Conservation (phyloP, 2,329 filamentous ascomycete genomes). For the Tricladium varicosporioides region DNA sequence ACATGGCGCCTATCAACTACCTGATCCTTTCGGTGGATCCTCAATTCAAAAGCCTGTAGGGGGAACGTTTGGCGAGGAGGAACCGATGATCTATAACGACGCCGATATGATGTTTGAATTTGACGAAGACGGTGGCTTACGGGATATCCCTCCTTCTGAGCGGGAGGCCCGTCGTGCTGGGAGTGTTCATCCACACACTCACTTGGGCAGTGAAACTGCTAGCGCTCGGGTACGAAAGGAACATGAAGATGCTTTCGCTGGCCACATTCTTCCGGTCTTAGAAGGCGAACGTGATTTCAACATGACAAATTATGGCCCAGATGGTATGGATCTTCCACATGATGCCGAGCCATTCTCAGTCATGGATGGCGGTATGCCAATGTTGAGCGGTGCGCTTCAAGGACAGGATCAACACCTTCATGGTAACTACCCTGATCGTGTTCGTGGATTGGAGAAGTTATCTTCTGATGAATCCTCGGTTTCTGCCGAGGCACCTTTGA, state of each 20-base stretch:
- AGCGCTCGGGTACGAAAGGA: slow-evolving; percentile 41
- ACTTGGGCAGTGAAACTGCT: slow-evolving; percentile 34
- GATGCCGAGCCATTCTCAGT: slow-evolving; percentile 31
- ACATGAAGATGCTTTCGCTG: slow-evolving; percentile 39
- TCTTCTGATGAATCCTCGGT: slow-evolving; percentile 35
- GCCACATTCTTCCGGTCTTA: slow-evolving; percentile 23
- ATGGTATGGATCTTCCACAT: slow-evolving; percentile 31
- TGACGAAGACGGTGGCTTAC: slow-evolving; percentile 58
- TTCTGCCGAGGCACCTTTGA: slow-evolving; percentile 39
- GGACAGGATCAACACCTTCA: slow-evolving; percentile 23
- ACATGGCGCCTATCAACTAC: slow-evolving; percentile 35
- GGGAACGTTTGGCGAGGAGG: slow-evolving; percentile 37
- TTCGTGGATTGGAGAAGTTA: slow-evolving; percentile 16
- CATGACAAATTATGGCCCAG: slow-evolving; percentile 29
- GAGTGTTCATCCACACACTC: slow-evolving; percentile 12
- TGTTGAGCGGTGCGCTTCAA: slow-evolving; percentile 26
- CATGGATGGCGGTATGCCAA: slow-evolving; percentile 1
- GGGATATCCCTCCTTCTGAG: slow-evolving; percentile 41
- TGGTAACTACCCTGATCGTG: slow-evolving; percentile 21
- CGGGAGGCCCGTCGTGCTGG: slow-evolving; percentile 19
- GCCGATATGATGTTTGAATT: slow-evolving; percentile 58
- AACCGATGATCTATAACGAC: slow-evolving; percentile 46
- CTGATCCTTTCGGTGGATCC: slow-evolving; percentile 32
- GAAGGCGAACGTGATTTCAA: slow-evolving; percentile 31
- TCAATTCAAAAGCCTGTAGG: slow-evolving; percentile 35